These are phyloP conservation scores for Penicillium alfredii DNA, from an alignment of 495 filamentous ascomycete species.

Conservation along the genomic window DNA sequence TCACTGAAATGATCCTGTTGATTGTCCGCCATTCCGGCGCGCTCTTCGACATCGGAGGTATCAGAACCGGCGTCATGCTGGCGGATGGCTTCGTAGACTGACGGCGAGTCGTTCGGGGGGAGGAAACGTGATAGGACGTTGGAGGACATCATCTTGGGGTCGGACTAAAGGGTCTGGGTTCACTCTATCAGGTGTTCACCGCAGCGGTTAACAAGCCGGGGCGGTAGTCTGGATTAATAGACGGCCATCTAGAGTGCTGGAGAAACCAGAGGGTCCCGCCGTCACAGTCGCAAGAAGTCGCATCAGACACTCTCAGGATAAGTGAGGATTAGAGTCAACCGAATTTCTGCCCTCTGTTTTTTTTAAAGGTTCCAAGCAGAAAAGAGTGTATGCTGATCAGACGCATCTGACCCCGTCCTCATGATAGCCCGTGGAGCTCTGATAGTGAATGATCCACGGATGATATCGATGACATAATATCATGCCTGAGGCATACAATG, in stretches of 20 bases:
- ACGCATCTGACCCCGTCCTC: constrained; percentile 17
- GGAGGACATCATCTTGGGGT: constrained; percentile 60
- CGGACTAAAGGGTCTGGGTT: constrained; percentile 5
- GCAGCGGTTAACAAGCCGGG: constrained; percentile 12
- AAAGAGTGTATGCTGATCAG: no score
- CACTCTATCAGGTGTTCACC: constrained; percentile 11
- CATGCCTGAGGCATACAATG: background rate
- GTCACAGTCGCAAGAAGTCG: no score
- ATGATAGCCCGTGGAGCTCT: constrained; percentile 9
- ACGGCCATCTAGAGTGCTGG: constrained; percentile 12
- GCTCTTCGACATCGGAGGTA: constrained; percentile 58
- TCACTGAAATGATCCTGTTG: constrained; percentile 60
- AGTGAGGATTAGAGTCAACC: no score
- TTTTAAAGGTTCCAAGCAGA: no score
- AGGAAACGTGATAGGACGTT: constrained; percentile 71
- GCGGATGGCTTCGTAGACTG: constrained; percentile 66
- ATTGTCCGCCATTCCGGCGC: constrained; percentile 62
- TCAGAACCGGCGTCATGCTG: constrained; percentile 55
- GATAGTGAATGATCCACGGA: no score
- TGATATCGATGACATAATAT: constrained; percentile 7
- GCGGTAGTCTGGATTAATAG: constrained; percentile 7
- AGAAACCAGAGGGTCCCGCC: background rate
- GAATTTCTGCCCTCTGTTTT: no score
- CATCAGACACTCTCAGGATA: no score
- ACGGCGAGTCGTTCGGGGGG: constrained; percentile 56